A percentile compares a stretch with the other conserved stretches of the same genome.
These are phyloP conservation scores for Teratosphaeria gauchensis DNA, from an alignment of 2,329 filamentous ascomycete species.

Conservation along the genomic window DNA sequence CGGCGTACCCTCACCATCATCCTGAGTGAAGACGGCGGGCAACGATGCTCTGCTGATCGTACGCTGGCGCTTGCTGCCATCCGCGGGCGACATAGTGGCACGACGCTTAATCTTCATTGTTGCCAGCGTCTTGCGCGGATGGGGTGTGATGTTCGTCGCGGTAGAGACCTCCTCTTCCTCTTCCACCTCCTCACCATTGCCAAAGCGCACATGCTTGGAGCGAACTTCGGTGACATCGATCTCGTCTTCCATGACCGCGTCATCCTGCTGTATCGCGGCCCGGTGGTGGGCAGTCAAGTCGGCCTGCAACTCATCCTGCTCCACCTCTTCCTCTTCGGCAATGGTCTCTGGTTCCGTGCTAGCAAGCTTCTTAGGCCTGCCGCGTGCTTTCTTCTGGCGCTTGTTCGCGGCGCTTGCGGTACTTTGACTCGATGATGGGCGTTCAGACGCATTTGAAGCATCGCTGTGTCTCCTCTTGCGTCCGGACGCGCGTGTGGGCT, in stretches of 20 bases:
- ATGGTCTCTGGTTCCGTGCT: conserved; percentile 18
- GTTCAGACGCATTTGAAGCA: conserved; percentile 16
- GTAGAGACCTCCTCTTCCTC: conserved; percentile 13
- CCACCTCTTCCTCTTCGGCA: conserved; percentile 18
- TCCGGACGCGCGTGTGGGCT: conserved; percentile 9
- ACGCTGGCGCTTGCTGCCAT: conserved; percentile 13
- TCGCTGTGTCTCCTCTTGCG: conserved; percentile 20
- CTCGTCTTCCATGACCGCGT: conserved; percentile 9
- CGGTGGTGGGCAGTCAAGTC: not conserved
- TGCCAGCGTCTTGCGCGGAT: conserved; percentile 17
- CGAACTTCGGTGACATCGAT: conserved; percentile 8
- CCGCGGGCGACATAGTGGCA: conserved; percentile 20
- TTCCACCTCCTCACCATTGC: conserved; percentile 10
- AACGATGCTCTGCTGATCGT: conserved; percentile 24
- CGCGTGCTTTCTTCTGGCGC: conserved; percentile 12
- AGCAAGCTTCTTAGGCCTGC: conserved; percentile 4
- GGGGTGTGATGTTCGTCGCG: conserved; percentile 24
- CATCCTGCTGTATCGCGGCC: not conserved
- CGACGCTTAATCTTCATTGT: conserved; percentile 21
- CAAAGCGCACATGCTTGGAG: conserved; percentile 23
- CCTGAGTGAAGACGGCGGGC: conserved; percentile 16
- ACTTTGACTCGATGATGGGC: conserved; percentile 9
- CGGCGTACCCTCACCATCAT: conserved; percentile 3
- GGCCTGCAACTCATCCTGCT: conserved; percentile 1
- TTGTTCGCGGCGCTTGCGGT: conserved; percentile 11